A percentile compares a stretch with the other conserved stretches of the same genome.
Evolutionary conservation across 1,284 basidiomycete species (phyloP).

Genomic region (Boletellus sp.): DNA sequence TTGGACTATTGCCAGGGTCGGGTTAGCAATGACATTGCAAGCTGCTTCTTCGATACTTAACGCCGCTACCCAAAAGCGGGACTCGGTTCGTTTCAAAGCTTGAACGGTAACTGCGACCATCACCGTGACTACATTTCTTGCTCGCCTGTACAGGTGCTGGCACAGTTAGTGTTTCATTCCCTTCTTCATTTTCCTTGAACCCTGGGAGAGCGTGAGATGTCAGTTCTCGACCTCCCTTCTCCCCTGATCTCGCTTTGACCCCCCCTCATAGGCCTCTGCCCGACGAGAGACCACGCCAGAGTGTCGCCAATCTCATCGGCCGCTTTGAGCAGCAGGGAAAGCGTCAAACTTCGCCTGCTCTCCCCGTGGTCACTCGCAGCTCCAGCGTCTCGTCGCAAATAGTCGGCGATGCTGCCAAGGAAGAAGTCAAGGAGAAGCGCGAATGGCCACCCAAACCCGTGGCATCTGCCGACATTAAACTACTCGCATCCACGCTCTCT

Average conservation of each 20-base stretch:
- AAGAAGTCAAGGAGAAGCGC: conserved; percentile 61
- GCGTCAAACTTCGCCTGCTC: conserved; percentile 41
- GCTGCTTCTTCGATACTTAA: not conserved
- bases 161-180: conserved; percentile 12
- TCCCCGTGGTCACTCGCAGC: conserved; percentile 46
- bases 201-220: conserved; percentile 28
- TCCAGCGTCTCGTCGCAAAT: conserved; percentile 62
- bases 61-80: conserved; percentile 19
- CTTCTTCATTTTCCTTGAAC: conserved; percentile 15
- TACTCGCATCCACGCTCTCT: conserved; percentile 24
- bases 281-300: conserved; percentile 77
- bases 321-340: conserved; percentile 77
- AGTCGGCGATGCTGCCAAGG: conserved; percentile 58
- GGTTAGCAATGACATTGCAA: too few relatives aligned
- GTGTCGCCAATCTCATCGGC: conserved; percentile 81
- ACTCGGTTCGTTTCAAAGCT: conserved; percentile 4
- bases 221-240: conserved; percentile 12
- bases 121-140: conserved; percentile 18
- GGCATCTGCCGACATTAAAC: conserved; percentile 33
- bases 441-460: conserved; percentile 70
- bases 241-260: conserved; percentile 13
- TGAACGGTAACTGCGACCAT: conserved; percentile 30
- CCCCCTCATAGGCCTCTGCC: conserved; percentile 60
- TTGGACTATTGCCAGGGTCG: too few relatives aligned
- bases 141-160: conserved; percentile 8